A percentile compares a stretch with the other conserved stretches of the same genome.
These are phyloP conservation scores for Cymodocea nodosa DNA, from an alignment of 116 monocot genomes.

Conservation along the genomic window DNA sequence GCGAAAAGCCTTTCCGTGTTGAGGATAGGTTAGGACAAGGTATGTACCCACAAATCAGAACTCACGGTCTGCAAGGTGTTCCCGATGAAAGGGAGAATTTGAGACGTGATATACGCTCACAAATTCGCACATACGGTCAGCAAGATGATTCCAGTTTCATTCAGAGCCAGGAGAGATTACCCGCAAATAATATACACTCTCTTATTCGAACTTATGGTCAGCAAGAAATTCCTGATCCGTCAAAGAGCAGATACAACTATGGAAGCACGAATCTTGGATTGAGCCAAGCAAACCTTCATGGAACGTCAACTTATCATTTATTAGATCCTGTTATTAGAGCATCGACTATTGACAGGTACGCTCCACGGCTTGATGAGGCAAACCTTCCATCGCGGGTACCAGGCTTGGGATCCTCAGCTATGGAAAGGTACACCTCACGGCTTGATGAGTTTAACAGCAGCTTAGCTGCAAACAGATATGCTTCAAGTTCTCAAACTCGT, in stretches of 20 bases:
- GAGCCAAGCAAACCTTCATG: not conserved
- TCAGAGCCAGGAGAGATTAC: not conserved
- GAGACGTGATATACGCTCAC: not conserved
- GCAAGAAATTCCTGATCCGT: constrained; percentile 9
- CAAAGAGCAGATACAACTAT: constrained; percentile 14
- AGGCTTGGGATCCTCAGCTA: constrained; percentile 17
- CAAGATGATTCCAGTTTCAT: not conserved
- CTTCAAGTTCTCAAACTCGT: constrained; percentile 27
- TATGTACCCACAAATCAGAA: not conserved
- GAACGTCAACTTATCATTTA: not conserved
- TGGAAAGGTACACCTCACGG: constrained; percentile 45
- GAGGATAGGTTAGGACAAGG: constrained; percentile 3
- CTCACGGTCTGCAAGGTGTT: constrained; percentile 9
- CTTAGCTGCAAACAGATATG: constrained; percentile 29
- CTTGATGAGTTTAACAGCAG: constrained; percentile 32
- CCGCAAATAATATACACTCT: not conserved
- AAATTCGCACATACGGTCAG: constrained; percentile 5
- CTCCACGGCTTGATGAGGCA: constrained; percentile 1
- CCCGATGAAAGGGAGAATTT: not conserved
- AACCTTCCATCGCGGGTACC: not conserved
- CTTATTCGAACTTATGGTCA: constrained; percentile 7
- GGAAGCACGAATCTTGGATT: constrained; percentile 5
- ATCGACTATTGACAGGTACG: constrained; percentile 5
- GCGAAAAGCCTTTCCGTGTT: not conserved
- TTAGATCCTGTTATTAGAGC: not conserved